Evolutionary conservation across 768 basidiomycete genomes (phyloP), one percentile per base, ranked within the genome.

Genomic region (Leccinellum rugosiceps): DNA sequence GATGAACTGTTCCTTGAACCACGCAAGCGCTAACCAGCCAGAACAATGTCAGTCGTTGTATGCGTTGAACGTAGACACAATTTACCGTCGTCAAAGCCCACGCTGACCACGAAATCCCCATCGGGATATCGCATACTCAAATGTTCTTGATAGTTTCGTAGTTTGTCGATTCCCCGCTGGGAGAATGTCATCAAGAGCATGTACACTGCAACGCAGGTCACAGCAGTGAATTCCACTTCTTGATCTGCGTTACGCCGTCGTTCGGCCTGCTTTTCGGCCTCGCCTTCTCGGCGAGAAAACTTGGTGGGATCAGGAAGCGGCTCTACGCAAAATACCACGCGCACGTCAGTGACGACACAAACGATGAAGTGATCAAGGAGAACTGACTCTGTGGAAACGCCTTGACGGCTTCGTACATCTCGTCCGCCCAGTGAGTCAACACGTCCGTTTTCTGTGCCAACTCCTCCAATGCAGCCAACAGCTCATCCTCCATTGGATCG

Each of bases 391-490:
- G 86, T 21, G 92, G 90, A 34, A 90, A 78, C 15, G 85, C 88
- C 70, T 92, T 92, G 26, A 94, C 89, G 66, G 85, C 86, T 64
- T 92, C 90, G 65, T 92, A 90, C 83, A 97, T 88, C 78, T 94
- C 90, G 62, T 98, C 96, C 21, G 91, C 97, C 85, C 94, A 96
- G 59, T 90, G 88, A 56, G 90, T 90, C 57, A 98, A 75, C 52
- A 95, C 94, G 58, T 91, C 87, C 32, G 96, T 96, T 80, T 98
- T 99, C 79, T 97, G 92, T 32, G 95, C 96, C 3, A 95, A 76
- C 61, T 95, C 90, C 68, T 98, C 96, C 44, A 98, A 76, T 19
- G 75, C 72, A 3, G 78, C 83, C n/a, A 97, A 75, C n/a, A 97
- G 72, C 58, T 85, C 83, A 58, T 96, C 92, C 63, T 97, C 94